These are phyloP conservation scores for Leucosporidium scottii DNA, from an alignment of 768 basidiomycete species.

Conservation along the genomic window DNA sequence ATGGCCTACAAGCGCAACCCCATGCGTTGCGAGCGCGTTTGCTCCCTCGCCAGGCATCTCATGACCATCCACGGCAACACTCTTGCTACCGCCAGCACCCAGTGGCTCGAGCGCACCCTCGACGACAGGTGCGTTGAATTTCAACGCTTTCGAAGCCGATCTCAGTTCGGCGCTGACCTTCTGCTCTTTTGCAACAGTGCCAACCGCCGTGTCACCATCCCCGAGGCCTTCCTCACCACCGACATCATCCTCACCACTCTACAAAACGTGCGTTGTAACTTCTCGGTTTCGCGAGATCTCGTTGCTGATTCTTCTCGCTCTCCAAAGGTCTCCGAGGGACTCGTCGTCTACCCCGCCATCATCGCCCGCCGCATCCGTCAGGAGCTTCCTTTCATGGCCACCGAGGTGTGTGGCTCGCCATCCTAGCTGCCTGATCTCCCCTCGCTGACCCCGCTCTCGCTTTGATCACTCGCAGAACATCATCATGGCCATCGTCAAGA, in stretches of 20 bases:
- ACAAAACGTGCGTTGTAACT: conserved; percentile 53
- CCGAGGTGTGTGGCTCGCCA: conserved; percentile 49
- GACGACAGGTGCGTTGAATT: conserved; percentile 69
- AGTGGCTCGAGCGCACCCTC: conserved; percentile 97
- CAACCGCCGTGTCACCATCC: conserved; percentile 87
- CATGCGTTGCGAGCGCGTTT: conserved; percentile 96
- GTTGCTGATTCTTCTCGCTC: background rate
- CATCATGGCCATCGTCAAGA: conserved; percentile 93
- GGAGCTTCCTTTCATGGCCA: conserved; percentile 99
- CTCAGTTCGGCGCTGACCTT: conserved; percentile 8
- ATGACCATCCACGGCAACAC: conserved; percentile 96
- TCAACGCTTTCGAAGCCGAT: conserved; percentile 1
- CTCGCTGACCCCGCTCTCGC: background rate
- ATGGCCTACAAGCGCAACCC: conserved; percentile 99
- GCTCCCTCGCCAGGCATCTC: conserved; percentile 88
- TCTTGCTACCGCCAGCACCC: conserved; percentile 85
- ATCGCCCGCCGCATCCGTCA: conserved; percentile 85
- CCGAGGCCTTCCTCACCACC: conserved; percentile 92
- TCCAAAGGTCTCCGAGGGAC: conserved; percentile 69
- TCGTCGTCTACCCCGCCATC: conserved; percentile 98
- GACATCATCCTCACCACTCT: conserved; percentile 93
- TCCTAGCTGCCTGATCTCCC: background rate
- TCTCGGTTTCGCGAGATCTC: background rate
- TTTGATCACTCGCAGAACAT: conserved; percentile 52
- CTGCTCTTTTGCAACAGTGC: conserved; percentile 52